phyloP scores from a whole-genome alignment of 2,329 filamentous ascomycete species.

The Cladosporium sp. region DNA sequence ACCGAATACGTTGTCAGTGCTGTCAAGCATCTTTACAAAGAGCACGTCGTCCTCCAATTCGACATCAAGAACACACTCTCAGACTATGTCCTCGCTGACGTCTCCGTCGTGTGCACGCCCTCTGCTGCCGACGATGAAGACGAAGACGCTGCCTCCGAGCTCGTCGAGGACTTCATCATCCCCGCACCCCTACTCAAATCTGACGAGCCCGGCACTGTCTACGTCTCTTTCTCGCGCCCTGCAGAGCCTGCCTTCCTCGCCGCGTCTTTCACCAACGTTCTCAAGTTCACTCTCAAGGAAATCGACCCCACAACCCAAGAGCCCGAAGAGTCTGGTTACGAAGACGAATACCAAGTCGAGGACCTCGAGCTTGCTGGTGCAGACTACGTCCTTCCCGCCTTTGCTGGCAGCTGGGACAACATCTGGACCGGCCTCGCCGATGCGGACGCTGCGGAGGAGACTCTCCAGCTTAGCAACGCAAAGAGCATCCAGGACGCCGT shows the following conservation, averaged over 20 bases:
- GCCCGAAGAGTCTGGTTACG: conserved; percentile 88
- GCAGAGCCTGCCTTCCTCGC: conserved; percentile 74
- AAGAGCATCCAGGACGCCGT: conserved; percentile 97
- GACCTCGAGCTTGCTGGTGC: conserved; percentile 88
- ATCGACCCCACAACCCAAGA: conserved; percentile 93
- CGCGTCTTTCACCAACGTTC: conserved; percentile 82
- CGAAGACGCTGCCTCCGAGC: conserved; percentile 70
- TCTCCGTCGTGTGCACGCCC: conserved; percentile 78
- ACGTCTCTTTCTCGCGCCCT: conserved; percentile 88
- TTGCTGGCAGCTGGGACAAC: conserved; percentile 92
- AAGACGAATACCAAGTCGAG: conserved; percentile 96
- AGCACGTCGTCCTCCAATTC: conserved; percentile 93
- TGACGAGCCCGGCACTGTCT: conserved; percentile 88
- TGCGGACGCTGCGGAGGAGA: conserved; percentile 86
- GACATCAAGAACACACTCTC: conserved; percentile 97
- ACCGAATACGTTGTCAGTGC: conserved; percentile 95
- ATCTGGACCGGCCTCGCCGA: conserved; percentile 82
- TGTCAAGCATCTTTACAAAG: conserved; percentile 97
- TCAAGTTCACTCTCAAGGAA: conserved; percentile 98
- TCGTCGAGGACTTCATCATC: conserved; percentile 89
- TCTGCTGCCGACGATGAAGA: conserved; percentile 83
- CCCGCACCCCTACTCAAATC: conserved; percentile 79
- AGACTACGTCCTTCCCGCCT: conserved; percentile 91
- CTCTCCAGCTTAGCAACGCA: conserved; percentile 79
- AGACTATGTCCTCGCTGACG: conserved; percentile 86